Base-by-base conservation (phyloP, 768 basidiomycete genomes). In the Boletus insuetus region DNA sequence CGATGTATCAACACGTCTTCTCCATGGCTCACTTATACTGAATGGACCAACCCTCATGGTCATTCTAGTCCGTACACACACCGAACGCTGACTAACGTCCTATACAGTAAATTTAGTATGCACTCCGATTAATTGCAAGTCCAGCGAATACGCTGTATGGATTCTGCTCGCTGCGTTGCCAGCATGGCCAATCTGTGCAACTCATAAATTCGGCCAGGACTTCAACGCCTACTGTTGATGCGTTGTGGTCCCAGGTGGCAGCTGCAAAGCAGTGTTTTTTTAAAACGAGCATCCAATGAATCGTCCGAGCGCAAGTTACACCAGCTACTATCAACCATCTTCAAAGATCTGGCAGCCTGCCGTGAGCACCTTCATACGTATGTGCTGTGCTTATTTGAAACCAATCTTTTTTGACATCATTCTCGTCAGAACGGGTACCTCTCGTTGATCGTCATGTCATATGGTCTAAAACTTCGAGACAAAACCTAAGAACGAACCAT, bases 231-330 rank as follows among this genome's bases (percentile, higher is more conserved):
- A 9, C 26, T 26, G 14, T 46, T 75, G 13, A 66, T 74, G 61
- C 62, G 43, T n/a, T 76, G 77, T 53, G 74, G 75, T 9, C 62
- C 67, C 16, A 62, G 63, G 47, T 77, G 75, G 77, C 68, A 73
- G 14, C 42, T 47, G 24, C 71, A 75, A 37, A 59, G 75, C 52
- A 64, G 69, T 35, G 53, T 74, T 6, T 69, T 70, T 32, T 74
- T 9, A 9, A 1, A 26, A 40, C 71, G 76, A 39, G 26, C 6
- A 26, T 26, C 26, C 26, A 26, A 26, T 1, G 26, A 26, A 26
- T 26, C 26, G 62, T 41, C 66, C 69, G 3, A 59, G 16, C 58
- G 62, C 44, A 71, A 73, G 56, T 59, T 59, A 7, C 64, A 66
- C 34, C 60, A 63, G 2, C 51, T 76, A 26, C 52, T 1, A 26